Evolutionary conservation across 176 grass and related monocot species (phyloP), one percentile per base, ranked within the genome.

Genomic region (Chloris gayana): DNA sequence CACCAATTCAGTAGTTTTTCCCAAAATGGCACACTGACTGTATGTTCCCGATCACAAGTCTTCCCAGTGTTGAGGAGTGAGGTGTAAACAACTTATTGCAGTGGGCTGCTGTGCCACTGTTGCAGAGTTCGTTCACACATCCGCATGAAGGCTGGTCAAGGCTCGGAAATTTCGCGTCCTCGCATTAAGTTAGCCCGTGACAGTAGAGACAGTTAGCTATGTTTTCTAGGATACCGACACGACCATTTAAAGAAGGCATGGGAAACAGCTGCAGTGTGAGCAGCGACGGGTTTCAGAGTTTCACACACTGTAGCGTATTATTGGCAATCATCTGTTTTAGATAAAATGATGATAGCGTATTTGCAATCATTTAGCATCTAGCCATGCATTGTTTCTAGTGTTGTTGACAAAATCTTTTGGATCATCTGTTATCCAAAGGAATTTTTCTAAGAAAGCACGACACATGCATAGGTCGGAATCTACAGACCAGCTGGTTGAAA

Each of bases 221-320:
- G 76, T 35, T 79, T 53, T 26, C 26, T n/a, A 38, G 32, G 77
- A 79, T 53, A 67, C 63, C 63, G 63, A 79, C 32, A 60, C 2
- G 25, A 32, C 37, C 31, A 77, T 44, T 71, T 44, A 34, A 45
- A 65, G 50, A 54, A 15, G 11, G 27, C 45, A 51, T 33, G 10
- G 56, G 34, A 74, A 74, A 26, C 50, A 53, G 50, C 58, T 42
- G 62, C 31, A 32, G 32, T 27, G 39, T 41, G 39, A 42, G 75
- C 33, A 61, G 68, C 35, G 50, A 73, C 86, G 63, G 21, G 76
- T 68, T 88, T 84, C 81, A 42, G 46, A 56, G 77, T 54, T 79
- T 69, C 81, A 84, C 81, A 63, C 69, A 17, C 35, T 88, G 69
- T 68, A 46, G 6, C 13, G 63, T 46, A 6, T 37, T 37, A 75